Evolutionary conservation across 2,329 filamentous ascomycete species (phyloP).

Genomic region (Calonectria fujianensis): DNA sequence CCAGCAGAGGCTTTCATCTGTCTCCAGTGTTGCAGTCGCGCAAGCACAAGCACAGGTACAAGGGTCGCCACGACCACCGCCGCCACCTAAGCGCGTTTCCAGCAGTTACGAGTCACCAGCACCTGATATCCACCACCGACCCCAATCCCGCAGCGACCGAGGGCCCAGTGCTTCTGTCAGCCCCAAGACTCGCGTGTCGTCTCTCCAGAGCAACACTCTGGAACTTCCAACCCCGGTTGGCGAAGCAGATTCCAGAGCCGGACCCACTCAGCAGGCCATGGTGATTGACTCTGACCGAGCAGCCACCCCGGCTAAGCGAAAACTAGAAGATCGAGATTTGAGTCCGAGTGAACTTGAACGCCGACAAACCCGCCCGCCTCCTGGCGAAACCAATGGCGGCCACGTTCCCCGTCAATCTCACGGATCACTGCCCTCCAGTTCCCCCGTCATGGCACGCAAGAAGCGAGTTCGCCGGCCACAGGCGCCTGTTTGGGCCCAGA

Average conservation of each 20-base stretch:
- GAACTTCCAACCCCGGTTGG: conserved; percentile 55
- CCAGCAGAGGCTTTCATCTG: conserved; percentile 68
- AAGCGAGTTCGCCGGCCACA: conserved; percentile 62
- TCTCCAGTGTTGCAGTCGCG: conserved; percentile 54
- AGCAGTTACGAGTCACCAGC: conserved; percentile 66
- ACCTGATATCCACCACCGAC: conserved; percentile 67
- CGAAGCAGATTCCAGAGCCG: conserved; percentile 55
- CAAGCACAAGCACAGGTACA: conserved; percentile 57
- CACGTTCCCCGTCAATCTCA: conserved; percentile 40
- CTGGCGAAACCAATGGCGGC: conserved; percentile 69
- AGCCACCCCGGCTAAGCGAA: conserved; percentile 64
- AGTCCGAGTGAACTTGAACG: conserved; percentile 71
- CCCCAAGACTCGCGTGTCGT: conserved; percentile 81
- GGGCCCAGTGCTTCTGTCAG: conserved; percentile 85
- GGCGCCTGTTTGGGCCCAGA: conserved; percentile 71
- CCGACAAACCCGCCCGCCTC: conserved; percentile 68
- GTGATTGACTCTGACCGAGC: conserved; percentile 57
- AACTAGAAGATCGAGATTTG: conserved; percentile 64
- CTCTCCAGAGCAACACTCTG: conserved; percentile 66
- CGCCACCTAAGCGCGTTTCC: conserved; percentile 64
- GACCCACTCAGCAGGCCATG: conserved; percentile 54
- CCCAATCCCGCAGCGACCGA: conserved; percentile 76
- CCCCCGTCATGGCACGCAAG: conserved; percentile 62
- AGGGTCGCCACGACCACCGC: conserved; percentile 60
- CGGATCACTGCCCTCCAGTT: conserved; percentile 54